Base-by-base conservation (phyloP, 2,329 filamentous ascomycete species). In the Xylaria sp. region DNA sequence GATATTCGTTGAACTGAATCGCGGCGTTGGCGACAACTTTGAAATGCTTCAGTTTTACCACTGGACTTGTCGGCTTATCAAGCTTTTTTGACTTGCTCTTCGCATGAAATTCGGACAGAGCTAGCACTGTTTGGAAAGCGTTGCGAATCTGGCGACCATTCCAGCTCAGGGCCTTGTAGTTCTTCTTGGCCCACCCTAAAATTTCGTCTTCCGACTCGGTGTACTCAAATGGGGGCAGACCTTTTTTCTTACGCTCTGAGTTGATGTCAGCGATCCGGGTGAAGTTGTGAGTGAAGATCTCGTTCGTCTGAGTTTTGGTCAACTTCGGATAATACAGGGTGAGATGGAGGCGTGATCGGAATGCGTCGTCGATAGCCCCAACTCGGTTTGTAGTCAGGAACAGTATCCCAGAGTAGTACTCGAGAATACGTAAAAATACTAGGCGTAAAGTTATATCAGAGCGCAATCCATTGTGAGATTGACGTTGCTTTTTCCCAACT, bases 341-440 rank as follows among this genome's bases (percentile, higher is more conserved):
- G 21, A 51, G 47, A 27, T 51, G 47, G 3, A 51, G 17, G 13
- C 47, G 47, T 7, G 47, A 51, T 9, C 47, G 19, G 19, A 54
- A 54, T 25, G 52, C 52, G 4, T 54, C 52, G 29, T 54, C 52
- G 10, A 54, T 35, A 2, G 19, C 13, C 11, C 52, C 52, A 4
- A 54, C 40, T 35, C 52, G 38, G 13, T 44, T 54, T 4, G 52
- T 54, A 1, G 52, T 54, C 52, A 54, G 15, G 25, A 54, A 43
- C 1, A 54, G 29, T 13, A 54, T 54, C 17, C 51, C 52, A 1
- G 38, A 25, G 29, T 54, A 54, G 15, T 54, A 54, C 29, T 54
- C 52, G 3, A 54, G 13, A 7, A 38, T 21, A 10, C 40, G 52
- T 19, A 54, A 21, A 31, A 54, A 44, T 10, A 44, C 52, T 54